phyloP scores from a whole-genome alignment of 139 green algal genomes.

The Chlamydomonas schloesseri region DNA sequence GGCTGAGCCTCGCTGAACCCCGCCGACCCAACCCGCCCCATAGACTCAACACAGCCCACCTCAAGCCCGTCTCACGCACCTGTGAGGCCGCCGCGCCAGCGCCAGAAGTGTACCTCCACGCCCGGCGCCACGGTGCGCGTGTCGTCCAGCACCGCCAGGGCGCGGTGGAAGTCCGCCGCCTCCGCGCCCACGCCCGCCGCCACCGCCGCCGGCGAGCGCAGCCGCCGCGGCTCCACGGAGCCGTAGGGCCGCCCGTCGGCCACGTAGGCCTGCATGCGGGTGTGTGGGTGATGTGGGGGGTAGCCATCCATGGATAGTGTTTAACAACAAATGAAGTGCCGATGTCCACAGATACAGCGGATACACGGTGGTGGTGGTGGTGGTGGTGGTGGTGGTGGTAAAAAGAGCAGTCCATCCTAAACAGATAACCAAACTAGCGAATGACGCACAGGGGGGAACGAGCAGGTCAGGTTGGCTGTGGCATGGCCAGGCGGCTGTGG shows the following conservation, averaged over 20 bases:
- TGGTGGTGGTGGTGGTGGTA: too few relatives aligned
- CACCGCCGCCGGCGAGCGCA: slow-evolving; percentile 7
- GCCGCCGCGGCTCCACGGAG: neutral
- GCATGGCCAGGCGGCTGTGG: too few relatives aligned
- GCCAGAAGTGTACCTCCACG: slow-evolving; percentile 47
- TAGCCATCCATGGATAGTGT: neutral
- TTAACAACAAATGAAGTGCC: too few relatives aligned
- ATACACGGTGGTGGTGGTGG: too few relatives aligned
- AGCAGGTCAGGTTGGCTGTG: too few relatives aligned
- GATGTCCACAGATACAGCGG: too few relatives aligned
- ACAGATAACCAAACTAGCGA: too few relatives aligned
- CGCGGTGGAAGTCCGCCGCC: slow-evolving; percentile 75
- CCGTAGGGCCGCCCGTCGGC: slow-evolving; percentile 23
- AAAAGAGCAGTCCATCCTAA: too few relatives aligned
- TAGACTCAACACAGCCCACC: too few relatives aligned
- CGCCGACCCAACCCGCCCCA: too few relatives aligned
- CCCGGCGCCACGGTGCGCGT: slow-evolving; percentile 16
- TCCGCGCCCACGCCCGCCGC: slow-evolving; percentile 66
- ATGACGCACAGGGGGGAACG: too few relatives aligned
- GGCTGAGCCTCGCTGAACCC: too few relatives aligned
- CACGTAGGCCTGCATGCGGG: neutral
- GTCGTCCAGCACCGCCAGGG: slow-evolving; percentile 42
- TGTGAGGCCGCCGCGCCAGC: slow-evolving; percentile 41
- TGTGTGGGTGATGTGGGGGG: neutral
- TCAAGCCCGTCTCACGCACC: neutral